A percentile compares a stretch with the other conserved stretches of the same genome.
phyloP scores from a whole-genome alignment of 768 basidiomycete species.

The Clavaria fumosa region DNA sequence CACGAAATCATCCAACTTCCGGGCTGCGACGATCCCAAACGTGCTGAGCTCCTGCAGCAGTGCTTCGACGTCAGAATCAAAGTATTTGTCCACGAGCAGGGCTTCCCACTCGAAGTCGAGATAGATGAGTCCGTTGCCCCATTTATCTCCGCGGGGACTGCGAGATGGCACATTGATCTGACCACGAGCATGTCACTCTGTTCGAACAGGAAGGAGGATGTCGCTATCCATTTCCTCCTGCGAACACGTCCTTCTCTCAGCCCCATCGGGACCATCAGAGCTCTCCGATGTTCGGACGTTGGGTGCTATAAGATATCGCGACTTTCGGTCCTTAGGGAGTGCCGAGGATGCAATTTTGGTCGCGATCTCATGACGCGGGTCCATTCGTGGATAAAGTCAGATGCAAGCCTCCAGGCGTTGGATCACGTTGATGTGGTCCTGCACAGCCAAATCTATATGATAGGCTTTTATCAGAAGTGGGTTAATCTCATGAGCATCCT shows the following conservation, averaged over 20 bases:
- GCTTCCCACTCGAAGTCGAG: conserved; percentile 60
- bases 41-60: conserved; percentile 36
- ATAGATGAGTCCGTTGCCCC: conserved; percentile 58
- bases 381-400: conserved; percentile 40
- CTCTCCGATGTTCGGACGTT: conserved; percentile 20
- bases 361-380: conserved; percentile 45
- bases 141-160: no score
- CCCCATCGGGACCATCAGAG: conserved; percentile 62
- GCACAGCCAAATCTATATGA: conserved; percentile 62
- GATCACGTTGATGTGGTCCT: conserved; percentile 29
- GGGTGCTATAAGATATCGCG: conserved; percentile 60
- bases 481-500: conserved; percentile 15
- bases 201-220: conserved; percentile 38
- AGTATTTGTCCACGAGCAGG: conserved; percentile 53
- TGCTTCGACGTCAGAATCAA: conserved; percentile 48
- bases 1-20: conserved; percentile 44
- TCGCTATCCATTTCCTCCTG: conserved; percentile 56
- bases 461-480: conserved; percentile 66
- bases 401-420: conserved; percentile 15
- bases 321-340: conserved; percentile 50
- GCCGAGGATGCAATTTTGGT: conserved; percentile 51
- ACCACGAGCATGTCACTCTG: conserved; percentile 1
- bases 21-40: conserved; percentile 15
- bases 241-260: conserved; percentile 42
- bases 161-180: conserved; percentile 7